Conservation (phyloP, 805 yeast genomes). For the Helenozyma baotianmanensis region DNA sequence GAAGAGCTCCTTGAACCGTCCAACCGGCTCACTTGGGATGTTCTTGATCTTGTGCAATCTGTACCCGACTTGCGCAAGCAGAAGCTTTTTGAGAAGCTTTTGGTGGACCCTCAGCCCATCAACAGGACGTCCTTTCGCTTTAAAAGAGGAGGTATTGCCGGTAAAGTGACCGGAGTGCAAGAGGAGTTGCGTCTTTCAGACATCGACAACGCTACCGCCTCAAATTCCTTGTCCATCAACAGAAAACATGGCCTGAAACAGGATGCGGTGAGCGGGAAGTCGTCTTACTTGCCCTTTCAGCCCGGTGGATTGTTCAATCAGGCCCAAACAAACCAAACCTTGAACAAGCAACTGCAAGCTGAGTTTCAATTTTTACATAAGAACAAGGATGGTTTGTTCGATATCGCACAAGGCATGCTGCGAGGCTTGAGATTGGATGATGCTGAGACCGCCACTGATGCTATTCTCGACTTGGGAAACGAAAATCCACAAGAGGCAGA, state of each 20-base stretch:
- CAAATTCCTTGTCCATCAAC: conserved; percentile 68
- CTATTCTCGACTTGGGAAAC: conserved; percentile 4
- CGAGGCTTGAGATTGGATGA: conserved; percentile 53
- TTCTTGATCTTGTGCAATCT: conserved; percentile 65
- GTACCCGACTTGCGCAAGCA: conserved; percentile 40
- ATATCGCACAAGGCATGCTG: conserved; percentile 74
- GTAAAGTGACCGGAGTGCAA: conserved; percentile 55
- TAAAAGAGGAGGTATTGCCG: conserved; percentile 71
- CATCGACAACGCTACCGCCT: conserved; percentile 55
- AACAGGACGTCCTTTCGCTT: conserved; percentile 64
- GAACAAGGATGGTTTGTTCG: conserved; percentile 71
- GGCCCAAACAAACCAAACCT: conserved; percentile 12
- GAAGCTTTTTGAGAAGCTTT: conserved; percentile 42
- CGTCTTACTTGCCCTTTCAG: conserved; percentile 78
- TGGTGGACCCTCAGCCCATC: conserved; percentile 55
- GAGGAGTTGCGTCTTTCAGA: conserved; percentile 46
- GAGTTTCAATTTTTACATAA: conserved; percentile 47
- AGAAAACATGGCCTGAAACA: conserved; percentile 60
- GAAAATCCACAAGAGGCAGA: conserved; percentile 2
- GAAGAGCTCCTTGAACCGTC: conserved; percentile 58
- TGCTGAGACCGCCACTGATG: conserved; percentile 1
- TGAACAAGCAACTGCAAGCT: conserved; percentile 10
- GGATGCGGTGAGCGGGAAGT: conserved; percentile 63
- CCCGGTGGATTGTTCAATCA: conserved; percentile 71
- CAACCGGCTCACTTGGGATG: conserved; percentile 58